A percentile compares a stretch with the other conserved stretches of the same genome.
Evolutionary conservation across 2,329 filamentous ascomycete genomes (phyloP).

Genomic region (Eutypella sp.): DNA sequence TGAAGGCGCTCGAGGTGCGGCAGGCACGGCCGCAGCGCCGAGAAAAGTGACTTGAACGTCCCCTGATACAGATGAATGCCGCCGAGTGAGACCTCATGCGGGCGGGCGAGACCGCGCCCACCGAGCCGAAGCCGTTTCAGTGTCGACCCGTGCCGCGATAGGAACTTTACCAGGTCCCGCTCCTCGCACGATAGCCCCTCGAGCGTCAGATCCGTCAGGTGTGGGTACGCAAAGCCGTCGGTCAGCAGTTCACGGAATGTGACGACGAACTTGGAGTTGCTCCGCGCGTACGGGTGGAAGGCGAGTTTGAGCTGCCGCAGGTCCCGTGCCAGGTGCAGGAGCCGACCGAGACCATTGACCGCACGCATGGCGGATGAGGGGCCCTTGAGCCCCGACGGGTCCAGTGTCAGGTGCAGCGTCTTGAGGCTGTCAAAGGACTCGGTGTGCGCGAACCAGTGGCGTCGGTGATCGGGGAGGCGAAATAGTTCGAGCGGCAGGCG

Average conservation of each 20-base stretch:
- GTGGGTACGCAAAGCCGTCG: constrained; percentile 30
- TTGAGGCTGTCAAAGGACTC: constrained; percentile 35
- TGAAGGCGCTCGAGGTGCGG: constrained; percentile 36
- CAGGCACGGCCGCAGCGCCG: constrained; percentile 31
- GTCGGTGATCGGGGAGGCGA: constrained; percentile 30
- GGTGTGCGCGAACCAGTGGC: constrained; percentile 37
- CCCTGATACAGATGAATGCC: constrained; percentile 42
- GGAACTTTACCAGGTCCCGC: constrained; percentile 37
- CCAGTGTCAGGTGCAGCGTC: constrained; percentile 34
- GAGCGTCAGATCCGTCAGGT: constrained; percentile 37
- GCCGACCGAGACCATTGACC: constrained; percentile 38
- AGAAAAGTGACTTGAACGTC: constrained; percentile 38
- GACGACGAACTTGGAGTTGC: constrained; percentile 35
- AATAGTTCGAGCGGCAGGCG: constrained; percentile 40
- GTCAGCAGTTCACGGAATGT: constrained; percentile 36
- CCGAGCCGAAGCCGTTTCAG: constrained; percentile 40
- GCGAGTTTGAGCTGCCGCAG: constrained; percentile 35
- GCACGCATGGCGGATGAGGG: constrained; percentile 34
- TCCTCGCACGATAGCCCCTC: constrained; percentile 40
- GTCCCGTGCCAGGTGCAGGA: constrained; percentile 34
- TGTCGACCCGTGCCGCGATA: constrained; percentile 34
- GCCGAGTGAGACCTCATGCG: constrained; percentile 34
- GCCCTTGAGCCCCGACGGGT: constrained; percentile 32
- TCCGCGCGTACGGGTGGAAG: constrained; percentile 35
- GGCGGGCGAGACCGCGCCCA: constrained; percentile 36